Evolutionary conservation across 352 stramenopile genomes (phyloP), one percentile per base, ranked within the genome.

Genomic region (Thalassiosira livingstoniorum): DNA sequence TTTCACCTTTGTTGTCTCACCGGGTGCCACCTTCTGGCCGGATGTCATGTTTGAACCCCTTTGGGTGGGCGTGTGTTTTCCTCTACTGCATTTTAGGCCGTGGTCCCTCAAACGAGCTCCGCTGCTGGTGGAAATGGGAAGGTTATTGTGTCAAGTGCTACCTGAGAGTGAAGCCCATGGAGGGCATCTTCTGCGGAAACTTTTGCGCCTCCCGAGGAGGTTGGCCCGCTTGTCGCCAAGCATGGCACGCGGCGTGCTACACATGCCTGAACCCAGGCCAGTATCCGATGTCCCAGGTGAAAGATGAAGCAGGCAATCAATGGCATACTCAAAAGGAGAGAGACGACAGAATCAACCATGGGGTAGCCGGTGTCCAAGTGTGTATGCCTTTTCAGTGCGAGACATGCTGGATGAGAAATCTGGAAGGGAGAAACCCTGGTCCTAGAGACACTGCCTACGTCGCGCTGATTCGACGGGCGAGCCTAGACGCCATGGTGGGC

Each of bases 371-470:
- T 1, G 78, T 71, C 21, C 57, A 83, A 29, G 27, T 65, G 1
- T 70, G 57, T 15, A 47, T 67, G 4, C 51, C 71, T 1, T 89
- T 91, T 72, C 74, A 87, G 47, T 91, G 85, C 66, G 82, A 91
- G 27, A 3, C 42, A 0, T 91, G 85, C 53, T 82, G 70, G 61
- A 66, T 87, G 13, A 11, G 53, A 5, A 86, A 86, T 53, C 37
- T 83, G 0, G 58, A 68, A 31, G 37, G 51, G 1, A 23, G 55
- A 10, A 0, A 64, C 13, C n/a, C 32, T 18, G 2, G 4, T 18
- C 25, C 32, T 1, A 29, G 34, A n/a, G 47, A 65, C 39, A 53
- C 68, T 2, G 0, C n/a, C 0, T 27, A 51, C 0, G 32, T 79
- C 0, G 29, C 10, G 13, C 71, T 42, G 34, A 71, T 72, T 18